Conservation (phyloP, 148 eudicot genomes). For the Cornus controversa region DNA sequence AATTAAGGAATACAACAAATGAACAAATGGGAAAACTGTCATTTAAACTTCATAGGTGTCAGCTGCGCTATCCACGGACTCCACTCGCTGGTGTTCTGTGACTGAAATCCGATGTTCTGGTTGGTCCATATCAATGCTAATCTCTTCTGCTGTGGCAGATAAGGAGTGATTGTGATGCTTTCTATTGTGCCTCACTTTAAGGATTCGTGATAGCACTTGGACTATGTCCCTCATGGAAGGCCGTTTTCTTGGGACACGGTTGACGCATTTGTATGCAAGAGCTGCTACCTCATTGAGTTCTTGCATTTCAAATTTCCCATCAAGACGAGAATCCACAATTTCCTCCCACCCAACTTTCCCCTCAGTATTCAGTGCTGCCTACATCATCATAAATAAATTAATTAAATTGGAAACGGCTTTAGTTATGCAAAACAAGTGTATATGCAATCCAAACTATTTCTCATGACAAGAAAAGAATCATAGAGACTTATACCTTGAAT, state of each 20-base stretch:
- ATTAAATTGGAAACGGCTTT: background rate
- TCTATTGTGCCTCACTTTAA: conserved; percentile 44
- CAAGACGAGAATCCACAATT: conserved; percentile 70
- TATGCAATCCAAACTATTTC: background rate
- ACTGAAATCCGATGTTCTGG: conserved; percentile 26
- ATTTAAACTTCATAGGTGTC: conserved; percentile 34
- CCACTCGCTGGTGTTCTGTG: conserved; percentile 51
- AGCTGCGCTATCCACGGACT: conserved; percentile 65
- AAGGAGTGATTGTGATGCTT: conserved; percentile 41
- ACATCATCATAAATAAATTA: conserved; percentile 5
- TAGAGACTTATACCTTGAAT: background rate
- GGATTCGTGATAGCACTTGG: conserved; percentile 65
- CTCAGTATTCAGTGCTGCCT: conserved; percentile 90
- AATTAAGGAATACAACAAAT: conserved; percentile 16
- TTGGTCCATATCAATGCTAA: conserved; percentile 40
- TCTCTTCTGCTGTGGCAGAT: conserved; percentile 54
- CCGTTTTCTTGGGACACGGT: conserved; percentile 56
- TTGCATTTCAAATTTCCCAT: conserved; percentile 57
- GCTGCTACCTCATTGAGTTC: conserved; percentile 81
- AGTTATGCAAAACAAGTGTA: background rate
- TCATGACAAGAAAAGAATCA: background rate
- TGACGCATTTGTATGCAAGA: conserved; percentile 81
- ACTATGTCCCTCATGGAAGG: conserved; percentile 92
- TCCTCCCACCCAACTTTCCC: conserved; percentile 97
- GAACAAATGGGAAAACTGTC: conserved; percentile 8